Evolutionary conservation across 495 filamentous ascomycete genomes (phyloP), one percentile per base, ranked within the genome.

Genomic region (Penicillium tannophilum): DNA sequence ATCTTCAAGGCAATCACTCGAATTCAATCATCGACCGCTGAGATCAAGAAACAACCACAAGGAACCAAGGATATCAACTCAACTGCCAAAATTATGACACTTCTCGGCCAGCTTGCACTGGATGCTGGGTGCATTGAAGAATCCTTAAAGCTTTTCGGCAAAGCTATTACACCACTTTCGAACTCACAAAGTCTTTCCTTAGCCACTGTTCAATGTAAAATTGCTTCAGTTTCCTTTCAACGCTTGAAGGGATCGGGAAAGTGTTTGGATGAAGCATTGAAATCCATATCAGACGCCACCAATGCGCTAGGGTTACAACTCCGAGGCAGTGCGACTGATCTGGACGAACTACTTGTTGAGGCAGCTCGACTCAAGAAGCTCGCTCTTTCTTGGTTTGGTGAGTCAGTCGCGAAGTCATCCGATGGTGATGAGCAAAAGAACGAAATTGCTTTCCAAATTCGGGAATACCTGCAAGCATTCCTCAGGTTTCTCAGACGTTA

Each of bases 291-390:
- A 14, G 69, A 76, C 31, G 73, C 76, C 2, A 70, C 72, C 5
- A 70, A 76, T 46, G 79, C 87, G 0, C 56, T 89, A 14, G 80
- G 83, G 9, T 75, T 85, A n/a, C 77, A 83, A 0, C 65, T 91
- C 14, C 82, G 84, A 56, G 90, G 90, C 1, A 86, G 83, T 14
- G 68, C 78, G 4, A 65, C 68, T 11, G 88, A 90, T 54, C 68
- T 93, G n/a, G 88, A 92, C 61, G 87, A 90, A 31, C 74, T 93
- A 1, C 67, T 92, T 14, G 72, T 79, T 14, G 86, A 85, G 57
- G 75, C 90, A n/a, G 86, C 83, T 26, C 77, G 73, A 39, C 76
- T 87, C 24, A 83, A 89, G 59, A 88, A 85, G 63, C 69, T 83
- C 17, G 80, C 83, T 0, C 81, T 87, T 60, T 73, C 74, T 39